Evolutionary conservation across 371 early-diverging fungal species (phyloP).

Genomic region (Rhizopus arrhizus): DNA sequence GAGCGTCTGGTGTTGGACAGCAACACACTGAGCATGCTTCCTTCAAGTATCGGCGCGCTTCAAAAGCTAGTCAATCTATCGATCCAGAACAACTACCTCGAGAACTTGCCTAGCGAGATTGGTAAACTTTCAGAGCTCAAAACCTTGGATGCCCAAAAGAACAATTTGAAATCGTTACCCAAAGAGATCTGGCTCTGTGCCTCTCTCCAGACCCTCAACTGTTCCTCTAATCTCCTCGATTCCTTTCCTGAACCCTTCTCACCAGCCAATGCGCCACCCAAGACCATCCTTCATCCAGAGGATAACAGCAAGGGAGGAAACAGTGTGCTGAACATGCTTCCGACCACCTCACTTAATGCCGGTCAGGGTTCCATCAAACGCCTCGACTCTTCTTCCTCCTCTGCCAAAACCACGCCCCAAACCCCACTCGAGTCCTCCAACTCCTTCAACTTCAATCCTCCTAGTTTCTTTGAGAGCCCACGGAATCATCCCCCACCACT

Average conservation of each 20-base stretch:
- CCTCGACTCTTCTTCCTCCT: slow-evolving; percentile 6
- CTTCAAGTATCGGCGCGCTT: slow-evolving; percentile 67
- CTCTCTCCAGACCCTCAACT: slow-evolving; percentile 68
- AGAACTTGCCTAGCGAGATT: slow-evolving; percentile 44
- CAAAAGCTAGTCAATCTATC: slow-evolving; percentile 59
- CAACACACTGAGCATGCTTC: slow-evolving; percentile 76
- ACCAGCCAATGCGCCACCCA: neutral
- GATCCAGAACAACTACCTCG: slow-evolving; percentile 63
- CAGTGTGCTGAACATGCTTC: slow-evolving; percentile 13
- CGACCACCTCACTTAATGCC: slow-evolving; percentile 19
- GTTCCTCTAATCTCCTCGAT: slow-evolving; percentile 76
- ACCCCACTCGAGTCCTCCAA: slow-evolving; percentile 6
- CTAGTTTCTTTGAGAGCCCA: slow-evolving; percentile 53
- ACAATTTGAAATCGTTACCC: slow-evolving; percentile 77
- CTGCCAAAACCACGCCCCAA: neutral
- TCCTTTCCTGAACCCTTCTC: slow-evolving; percentile 42
- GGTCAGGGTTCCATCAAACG: slow-evolving; percentile 31
- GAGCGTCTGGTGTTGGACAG: slow-evolving; percentile 71
- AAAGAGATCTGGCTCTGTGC: slow-evolving; percentile 86
- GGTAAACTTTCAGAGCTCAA: slow-evolving; percentile 38
- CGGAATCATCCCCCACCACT: slow-evolving; percentile 66
- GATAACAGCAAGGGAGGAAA: slow-evolving; percentile 6
- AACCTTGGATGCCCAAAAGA: slow-evolving; percentile 46
- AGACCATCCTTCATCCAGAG: too few species aligned
- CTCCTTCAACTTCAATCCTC: slow-evolving; percentile 47